Percentiles rank a stretch among this genome's conserved stretches.
These are phyloP conservation scores for Fusarium siculi DNA, from an alignment of 2,329 filamentous ascomycete species.

Conservation along the genomic window DNA sequence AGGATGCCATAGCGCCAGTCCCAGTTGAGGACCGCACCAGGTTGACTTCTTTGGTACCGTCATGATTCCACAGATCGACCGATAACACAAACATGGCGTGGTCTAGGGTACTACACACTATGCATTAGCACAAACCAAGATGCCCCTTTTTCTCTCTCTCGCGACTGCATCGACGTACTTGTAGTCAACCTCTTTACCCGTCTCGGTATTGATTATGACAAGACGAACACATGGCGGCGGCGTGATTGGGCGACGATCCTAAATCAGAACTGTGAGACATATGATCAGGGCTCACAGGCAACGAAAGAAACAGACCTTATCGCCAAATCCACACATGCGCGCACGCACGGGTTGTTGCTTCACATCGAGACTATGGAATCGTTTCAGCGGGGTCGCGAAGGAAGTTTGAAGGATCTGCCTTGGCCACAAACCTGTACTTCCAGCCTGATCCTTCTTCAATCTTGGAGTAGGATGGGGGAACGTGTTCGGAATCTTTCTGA, in stretches of 20 bases:
- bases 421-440: constrained; percentile 49
- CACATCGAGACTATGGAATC: constrained; percentile 71
- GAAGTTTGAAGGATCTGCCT: neutral
- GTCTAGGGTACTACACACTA: constrained; percentile 49
- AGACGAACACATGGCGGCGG: constrained; percentile 92
- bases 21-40: constrained; percentile 72
- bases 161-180: constrained; percentile 66
- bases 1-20: constrained; percentile 82
- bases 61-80: constrained; percentile 75
- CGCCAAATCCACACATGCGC: constrained; percentile 98
- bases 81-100: constrained; percentile 65
- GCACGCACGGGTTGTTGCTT: constrained; percentile 92
- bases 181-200: constrained; percentile 84
- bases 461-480: constrained; percentile 47
- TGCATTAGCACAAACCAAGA: constrained; percentile 5
- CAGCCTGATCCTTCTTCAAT: constrained; percentile 50
- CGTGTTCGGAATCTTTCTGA: constrained; percentile 22
- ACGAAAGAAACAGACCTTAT: constrained; percentile 75
- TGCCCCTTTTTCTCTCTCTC: neutral
- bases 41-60: constrained; percentile 72
- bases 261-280: constrained; percentile 19
- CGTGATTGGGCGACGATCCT: constrained; percentile 96
- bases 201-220: constrained; percentile 77
- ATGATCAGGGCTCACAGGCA: neutral
- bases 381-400: constrained; percentile 29